Evolutionary conservation across 768 basidiomycete species (phyloP), one percentile per base, ranked within the genome.

Genomic region (Asterophora lycoperdoides): DNA sequence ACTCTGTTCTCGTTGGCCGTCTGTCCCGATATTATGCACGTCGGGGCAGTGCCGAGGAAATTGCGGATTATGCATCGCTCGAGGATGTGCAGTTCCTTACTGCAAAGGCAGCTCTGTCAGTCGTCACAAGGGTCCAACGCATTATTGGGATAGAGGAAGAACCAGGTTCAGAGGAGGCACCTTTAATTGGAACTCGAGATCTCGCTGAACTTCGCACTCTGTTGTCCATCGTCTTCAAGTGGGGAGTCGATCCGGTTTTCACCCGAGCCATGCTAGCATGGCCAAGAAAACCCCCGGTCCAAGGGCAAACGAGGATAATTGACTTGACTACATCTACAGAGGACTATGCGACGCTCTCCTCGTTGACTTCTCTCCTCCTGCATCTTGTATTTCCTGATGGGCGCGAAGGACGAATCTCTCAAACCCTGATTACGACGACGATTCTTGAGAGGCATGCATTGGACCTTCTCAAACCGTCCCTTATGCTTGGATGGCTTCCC

Each of bases 401-500:
- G n/a, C 56, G 68, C 1, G 68, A 71, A n/a, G 70, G 73, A 8
- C 68, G 64, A 18, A 61, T 78, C 26, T 66, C 80, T 7, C 78
- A 80, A 57, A 87, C 83, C 1, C 63, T 78, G 32, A 80, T 92
- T 49, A 76, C 84, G 1, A 75, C 76, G 1, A 68, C 83, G 5
- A 63, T 90, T 8, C 62, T 83, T 38, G 73, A 74, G 41, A 66
- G 65, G 19, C 81, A 90, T 58, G 57, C 78, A 2, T 60, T 72
- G 4, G 82, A 85, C 52, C 57, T 90, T 10, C 67, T 91, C 8
- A 72, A 68, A 37, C 78, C 84, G 8, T 72, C 79, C 26, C 71
- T 90, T 5, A 64, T 77, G 8, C 66, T 92, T 7, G 89, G 85
- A 1, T 92, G 89, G 89, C 70, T 88, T 7, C 86, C 84, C 4